Base-by-base conservation (phyloP, 257 asterid genomes). In the Craterostigma plantagineum region DNA sequence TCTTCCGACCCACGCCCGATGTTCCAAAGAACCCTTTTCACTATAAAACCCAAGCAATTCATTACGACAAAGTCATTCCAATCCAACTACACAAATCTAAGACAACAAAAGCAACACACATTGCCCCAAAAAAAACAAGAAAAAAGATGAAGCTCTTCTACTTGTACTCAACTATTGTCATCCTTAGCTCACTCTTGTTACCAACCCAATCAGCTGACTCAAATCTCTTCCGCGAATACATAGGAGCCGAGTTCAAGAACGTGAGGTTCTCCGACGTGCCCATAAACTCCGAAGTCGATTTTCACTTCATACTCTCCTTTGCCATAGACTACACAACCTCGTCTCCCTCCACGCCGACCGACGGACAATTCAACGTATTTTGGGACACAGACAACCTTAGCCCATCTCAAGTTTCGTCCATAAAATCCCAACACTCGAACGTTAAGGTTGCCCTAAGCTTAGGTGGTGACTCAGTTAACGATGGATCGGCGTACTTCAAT, bases 251-350 rank as follows among this genome's bases (percentile, higher is more conserved):
- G 39, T 79, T 79, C 61, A 78, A 68, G 34, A 54, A 66, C 33
- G 87, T 79, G 4, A 64, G 59, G 9, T 72, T 84, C 45, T 63
- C 74, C 10, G 92, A 79, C 42, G 42, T 84, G 15, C 96, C 96
- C 7, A 57, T 79, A 34, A 61, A 63, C 51, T 51, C 81, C 3
- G 40, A 16, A 2, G 92, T 84, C 4, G 80, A 83, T 14, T 80
- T 84, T 58, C 93, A 84, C 67, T 84, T 67, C 82, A 79, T 84
- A 43, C 92, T 84, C 38, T 64, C 96, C 1, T 84, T 84, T 35
- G 76, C 93, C 48, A 76, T 84, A 30, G 93, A 84, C 63, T 84
- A 84, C 71, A 73, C 91, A 0, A 51, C 73, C 43, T 57, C 74
- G 0, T 64, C 85, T 11, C 50, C 76, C 18, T 63, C 92, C 3